phyloP scores from a whole-genome alignment of 164 flowering plant genomes.

The Warburgia ugandensis region DNA sequence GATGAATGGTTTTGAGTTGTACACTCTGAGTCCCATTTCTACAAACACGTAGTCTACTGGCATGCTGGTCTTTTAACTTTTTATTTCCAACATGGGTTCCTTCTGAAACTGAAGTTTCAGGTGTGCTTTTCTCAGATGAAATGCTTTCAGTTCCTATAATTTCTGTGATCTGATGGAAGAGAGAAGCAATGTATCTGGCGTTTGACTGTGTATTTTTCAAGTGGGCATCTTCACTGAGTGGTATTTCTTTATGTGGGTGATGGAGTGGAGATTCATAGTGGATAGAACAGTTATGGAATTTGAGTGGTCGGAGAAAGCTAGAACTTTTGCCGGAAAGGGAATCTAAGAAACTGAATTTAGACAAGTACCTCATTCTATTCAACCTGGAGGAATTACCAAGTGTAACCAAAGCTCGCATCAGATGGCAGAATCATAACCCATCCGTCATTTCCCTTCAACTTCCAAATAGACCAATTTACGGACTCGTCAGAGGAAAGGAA shows the following conservation, averaged over 20 bases:
- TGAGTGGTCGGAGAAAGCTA: neutral
- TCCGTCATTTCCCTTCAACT: too few relatives aligned
- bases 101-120: conserved; percentile 16
- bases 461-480: too few relatives aligned
- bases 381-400: too few relatives aligned
- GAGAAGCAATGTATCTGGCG: conserved; percentile 10
- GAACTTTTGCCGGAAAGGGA: neutral
- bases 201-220: conserved; percentile 7
- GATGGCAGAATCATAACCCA: too few relatives aligned
- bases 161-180: conserved; percentile 46
- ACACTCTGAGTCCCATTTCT: conserved; percentile 26
- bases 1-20: conserved; percentile 11
- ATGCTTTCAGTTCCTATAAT: conserved; percentile 39
- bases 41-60: conserved; percentile 39
- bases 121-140: conserved; percentile 3
- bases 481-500: too few relatives aligned
- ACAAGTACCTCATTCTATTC: conserved; percentile 18
- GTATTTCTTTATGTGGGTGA: neutral
- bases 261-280: conserved; percentile 9
- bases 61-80: neutral
- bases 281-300: conserved; percentile 1
- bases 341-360: conserved; percentile 10
- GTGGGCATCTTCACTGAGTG: conserved; percentile 9
- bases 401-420: too few relatives aligned
- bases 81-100: conserved; percentile 6